Evolutionary conservation across 257 asterid species (phyloP).

Genomic region (Primulina eburnea): DNA sequence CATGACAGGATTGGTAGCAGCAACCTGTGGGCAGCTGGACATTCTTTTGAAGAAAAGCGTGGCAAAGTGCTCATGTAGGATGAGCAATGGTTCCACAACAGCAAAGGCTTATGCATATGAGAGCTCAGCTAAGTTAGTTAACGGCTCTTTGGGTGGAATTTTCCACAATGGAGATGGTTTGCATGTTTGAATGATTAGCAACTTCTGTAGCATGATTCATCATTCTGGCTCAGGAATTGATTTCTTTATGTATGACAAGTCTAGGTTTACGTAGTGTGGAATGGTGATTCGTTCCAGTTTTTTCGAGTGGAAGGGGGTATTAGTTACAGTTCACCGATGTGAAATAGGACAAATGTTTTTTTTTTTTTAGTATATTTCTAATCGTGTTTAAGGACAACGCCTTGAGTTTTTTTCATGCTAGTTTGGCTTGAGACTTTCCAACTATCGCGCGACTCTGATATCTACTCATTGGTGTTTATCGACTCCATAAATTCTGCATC

Average conservation of each 20-base stretch:
- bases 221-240: background rate
- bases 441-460: background rate
- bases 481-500: too few species aligned
- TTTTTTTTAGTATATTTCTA: background rate
- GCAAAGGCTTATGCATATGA: conserved; percentile 43
- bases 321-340: background rate
- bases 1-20: conserved; percentile 63
- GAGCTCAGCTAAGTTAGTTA: conserved; percentile 43
- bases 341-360: background rate
- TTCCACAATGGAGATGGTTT: conserved; percentile 63
- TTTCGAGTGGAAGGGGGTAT: background rate
- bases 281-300: background rate
- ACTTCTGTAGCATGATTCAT: background rate
- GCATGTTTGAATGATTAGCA: conserved; percentile 40
- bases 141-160: conserved; percentile 55
- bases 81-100: conserved; percentile 50
- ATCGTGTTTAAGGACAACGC: background rate
- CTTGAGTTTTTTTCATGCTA: background rate
- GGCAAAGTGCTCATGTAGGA: conserved; percentile 21
- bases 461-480: too few species aligned
- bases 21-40: conserved; percentile 68
- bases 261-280: background rate
- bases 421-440: background rate
- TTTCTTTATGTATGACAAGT: background rate
- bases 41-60: conserved; percentile 41